These are phyloP conservation scores for Coniferiporia weirii DNA, from an alignment of 1,284 basidiomycete genomes.

Conservation along the genomic window DNA sequence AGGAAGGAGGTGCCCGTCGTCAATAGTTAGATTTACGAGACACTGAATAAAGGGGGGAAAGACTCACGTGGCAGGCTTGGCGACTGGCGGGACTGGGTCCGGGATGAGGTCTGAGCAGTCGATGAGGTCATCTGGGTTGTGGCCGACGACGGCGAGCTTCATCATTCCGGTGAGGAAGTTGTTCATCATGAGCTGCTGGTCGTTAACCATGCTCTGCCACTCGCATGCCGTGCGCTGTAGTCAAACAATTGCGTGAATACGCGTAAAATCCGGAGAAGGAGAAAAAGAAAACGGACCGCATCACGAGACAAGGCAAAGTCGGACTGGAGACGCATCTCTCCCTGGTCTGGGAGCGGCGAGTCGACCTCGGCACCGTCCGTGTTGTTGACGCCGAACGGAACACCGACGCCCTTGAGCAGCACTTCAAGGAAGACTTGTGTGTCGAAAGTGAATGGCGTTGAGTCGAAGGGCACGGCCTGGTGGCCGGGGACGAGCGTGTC, in stretches of 20 bases:
- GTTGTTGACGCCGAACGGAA: constrained; percentile 13
- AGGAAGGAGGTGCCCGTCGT: too few species aligned
- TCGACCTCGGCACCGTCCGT: constrained; percentile 11
- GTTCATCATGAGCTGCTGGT: constrained; percentile 29
- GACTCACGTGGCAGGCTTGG: neutral
- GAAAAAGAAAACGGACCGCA: constrained; percentile 3
- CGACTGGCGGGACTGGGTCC: constrained; percentile 1
- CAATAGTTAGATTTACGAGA: too few species aligned
- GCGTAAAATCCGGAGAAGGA: too few species aligned
- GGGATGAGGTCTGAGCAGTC: constrained; percentile 20
- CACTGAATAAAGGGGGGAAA: too few species aligned
- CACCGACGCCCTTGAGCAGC: constrained; percentile 15
- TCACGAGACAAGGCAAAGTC: constrained; percentile 27
- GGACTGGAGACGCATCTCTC: constrained; percentile 27
- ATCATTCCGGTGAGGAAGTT: constrained; percentile 26
- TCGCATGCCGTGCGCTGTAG: constrained; percentile 28
- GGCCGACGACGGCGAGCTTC: constrained; percentile 30
- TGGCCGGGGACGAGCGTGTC: constrained; percentile 15
- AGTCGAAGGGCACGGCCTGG: constrained; percentile 17
- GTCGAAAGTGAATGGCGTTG: constrained; percentile 18
- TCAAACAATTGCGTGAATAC: too few species aligned
- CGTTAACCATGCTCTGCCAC: constrained; percentile 36
- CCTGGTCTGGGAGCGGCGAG: constrained; percentile 22
- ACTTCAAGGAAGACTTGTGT: constrained; percentile 18
- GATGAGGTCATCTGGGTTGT: constrained; percentile 20